A percentile compares a stretch with the other conserved stretches of the same genome.
Evolutionary conservation across 2,329 filamentous ascomycete species (phyloP).

Genomic region (Anthostomella pinea): DNA sequence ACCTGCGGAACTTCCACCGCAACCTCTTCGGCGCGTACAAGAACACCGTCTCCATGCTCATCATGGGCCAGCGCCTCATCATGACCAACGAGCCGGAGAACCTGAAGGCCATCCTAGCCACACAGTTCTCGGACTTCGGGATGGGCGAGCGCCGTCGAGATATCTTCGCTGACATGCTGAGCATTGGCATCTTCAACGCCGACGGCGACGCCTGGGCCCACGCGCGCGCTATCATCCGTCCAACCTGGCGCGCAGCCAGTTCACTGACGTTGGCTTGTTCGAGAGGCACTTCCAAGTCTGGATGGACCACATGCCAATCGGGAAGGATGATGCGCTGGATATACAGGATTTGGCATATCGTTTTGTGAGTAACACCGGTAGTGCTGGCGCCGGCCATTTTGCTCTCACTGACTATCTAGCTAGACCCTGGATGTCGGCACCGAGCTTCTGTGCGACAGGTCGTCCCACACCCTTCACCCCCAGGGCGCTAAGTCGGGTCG

Average conservation of each 20-base stretch:
- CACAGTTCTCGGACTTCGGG: constrained; percentile 48
- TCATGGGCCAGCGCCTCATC: no score
- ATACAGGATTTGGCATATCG: constrained; percentile 52
- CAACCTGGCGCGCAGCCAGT: constrained; percentile 50
- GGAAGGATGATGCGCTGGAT: constrained; percentile 54
- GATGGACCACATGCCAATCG: constrained; percentile 57
- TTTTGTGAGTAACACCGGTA: no score
- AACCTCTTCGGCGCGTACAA: no score
- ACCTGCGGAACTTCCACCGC: no score
- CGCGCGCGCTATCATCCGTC: constrained; percentile 50
- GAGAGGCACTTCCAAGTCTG: constrained; percentile 65
- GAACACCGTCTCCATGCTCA: no score
- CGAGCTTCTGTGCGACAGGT: no score
- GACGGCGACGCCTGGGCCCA: constrained; percentile 54
- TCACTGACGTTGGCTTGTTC: constrained; percentile 67
- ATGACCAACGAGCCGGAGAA: constrained; percentile 38
- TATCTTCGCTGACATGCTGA: not conserved
- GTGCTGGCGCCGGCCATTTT: no score
- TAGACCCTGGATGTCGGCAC: no score
- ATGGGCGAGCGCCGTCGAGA: constrained; percentile 35
- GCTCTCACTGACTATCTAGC: no score
- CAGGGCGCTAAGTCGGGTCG: no score
- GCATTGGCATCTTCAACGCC: constrained; percentile 45
- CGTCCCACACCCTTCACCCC: no score
- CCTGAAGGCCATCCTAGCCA: constrained; percentile 52